Percentiles rank a stretch among this genome's conserved stretches.
Conservation (phyloP, 371 early-diverging fungal genomes). For the Apophysomyces trapeziformis region DNA sequence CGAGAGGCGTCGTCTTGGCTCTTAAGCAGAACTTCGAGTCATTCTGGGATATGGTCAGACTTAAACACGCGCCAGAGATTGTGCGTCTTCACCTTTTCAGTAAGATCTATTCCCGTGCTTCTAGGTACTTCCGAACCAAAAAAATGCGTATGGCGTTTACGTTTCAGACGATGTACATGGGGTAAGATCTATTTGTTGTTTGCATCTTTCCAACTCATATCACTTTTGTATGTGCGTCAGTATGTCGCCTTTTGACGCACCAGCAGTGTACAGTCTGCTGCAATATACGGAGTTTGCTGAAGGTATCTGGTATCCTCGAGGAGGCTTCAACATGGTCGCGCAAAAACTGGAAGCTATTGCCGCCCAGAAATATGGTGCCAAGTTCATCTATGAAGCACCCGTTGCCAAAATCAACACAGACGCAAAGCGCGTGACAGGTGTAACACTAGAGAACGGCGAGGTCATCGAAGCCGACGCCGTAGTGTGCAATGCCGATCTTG, state of each 20-base stretch:
- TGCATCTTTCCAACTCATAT: not conserved
- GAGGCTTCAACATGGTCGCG: constrained; percentile 68
- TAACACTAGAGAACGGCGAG: constrained; percentile 53
- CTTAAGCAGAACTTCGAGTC: constrained; percentile 59
- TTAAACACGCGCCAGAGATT: constrained; percentile 44
- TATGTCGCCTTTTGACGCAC: constrained; percentile 71
- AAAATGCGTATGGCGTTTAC: constrained; percentile 70
- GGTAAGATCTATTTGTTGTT: constrained; percentile 32
- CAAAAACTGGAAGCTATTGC: constrained; percentile 57
- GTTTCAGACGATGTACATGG: constrained; percentile 67
- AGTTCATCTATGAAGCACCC: constrained; percentile 49
- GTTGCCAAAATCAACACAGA: constrained; percentile 54
- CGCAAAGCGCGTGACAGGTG: constrained; percentile 49
- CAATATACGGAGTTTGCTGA: constrained; percentile 69
- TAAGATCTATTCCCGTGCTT: constrained; percentile 53
- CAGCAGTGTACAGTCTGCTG: constrained; percentile 64
- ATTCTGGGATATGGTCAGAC: constrained; percentile 52
- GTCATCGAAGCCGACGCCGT: constrained; percentile 62
- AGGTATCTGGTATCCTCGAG: constrained; percentile 70
- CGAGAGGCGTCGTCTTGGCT: constrained; percentile 48
- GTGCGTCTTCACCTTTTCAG: constrained; percentile 55
- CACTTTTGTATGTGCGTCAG: constrained; percentile 29
- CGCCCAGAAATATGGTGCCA: constrained; percentile 49
- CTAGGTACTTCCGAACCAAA: constrained; percentile 58
- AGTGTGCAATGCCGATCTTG: constrained; percentile 67